These are phyloP conservation scores for Clarireedia monteithiana DNA, from an alignment of 2,329 filamentous ascomycete species.

Conservation along the genomic window DNA sequence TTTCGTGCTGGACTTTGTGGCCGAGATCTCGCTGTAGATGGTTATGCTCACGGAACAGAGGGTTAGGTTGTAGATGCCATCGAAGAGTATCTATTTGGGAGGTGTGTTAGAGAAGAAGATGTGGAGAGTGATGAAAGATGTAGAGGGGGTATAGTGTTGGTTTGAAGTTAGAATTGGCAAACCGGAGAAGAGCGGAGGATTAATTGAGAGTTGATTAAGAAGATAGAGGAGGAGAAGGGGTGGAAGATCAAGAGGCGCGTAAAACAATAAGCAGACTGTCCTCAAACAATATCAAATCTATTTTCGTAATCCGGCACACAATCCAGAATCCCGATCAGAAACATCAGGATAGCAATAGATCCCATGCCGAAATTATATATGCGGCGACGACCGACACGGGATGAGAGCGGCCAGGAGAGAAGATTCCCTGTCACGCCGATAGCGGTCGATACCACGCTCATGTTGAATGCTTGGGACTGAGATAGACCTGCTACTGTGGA, in stretches of 20 bases:
- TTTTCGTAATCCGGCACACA: constrained; percentile 29
- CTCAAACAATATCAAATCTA: constrained; percentile 16
- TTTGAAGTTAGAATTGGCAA: too few species aligned
- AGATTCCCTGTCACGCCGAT: constrained; percentile 54
- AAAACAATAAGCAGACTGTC: constrained; percentile 10
- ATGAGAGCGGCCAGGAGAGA: constrained; percentile 57
- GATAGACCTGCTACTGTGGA: constrained; percentile 48
- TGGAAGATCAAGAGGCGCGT: too few species aligned
- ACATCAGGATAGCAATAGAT: constrained; percentile 43
- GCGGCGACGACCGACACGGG: constrained; percentile 51
- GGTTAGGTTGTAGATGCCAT: constrained; percentile 17
- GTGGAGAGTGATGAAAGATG: too few species aligned
- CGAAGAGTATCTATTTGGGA: constrained; percentile 15
- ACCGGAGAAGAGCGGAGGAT: too few species aligned
- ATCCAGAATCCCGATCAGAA: constrained; percentile 35
- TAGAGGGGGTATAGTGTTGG: too few species aligned
- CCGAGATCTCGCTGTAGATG: constrained; percentile 36
- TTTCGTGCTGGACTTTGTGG: constrained; percentile 33
- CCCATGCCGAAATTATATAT: constrained; percentile 54
- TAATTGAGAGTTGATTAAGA: too few species aligned
- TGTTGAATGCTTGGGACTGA: constrained; percentile 46
- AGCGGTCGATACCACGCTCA: constrained; percentile 55
- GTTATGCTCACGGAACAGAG: constrained; percentile 35
- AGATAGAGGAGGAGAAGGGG: too few species aligned
- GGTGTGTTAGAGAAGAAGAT: constrained; percentile 5